Evolutionary conservation across 345 rosid genomes (phyloP), one percentile per base, ranked within the genome.

Genomic region (Erysimum cheiranthoides): DNA sequence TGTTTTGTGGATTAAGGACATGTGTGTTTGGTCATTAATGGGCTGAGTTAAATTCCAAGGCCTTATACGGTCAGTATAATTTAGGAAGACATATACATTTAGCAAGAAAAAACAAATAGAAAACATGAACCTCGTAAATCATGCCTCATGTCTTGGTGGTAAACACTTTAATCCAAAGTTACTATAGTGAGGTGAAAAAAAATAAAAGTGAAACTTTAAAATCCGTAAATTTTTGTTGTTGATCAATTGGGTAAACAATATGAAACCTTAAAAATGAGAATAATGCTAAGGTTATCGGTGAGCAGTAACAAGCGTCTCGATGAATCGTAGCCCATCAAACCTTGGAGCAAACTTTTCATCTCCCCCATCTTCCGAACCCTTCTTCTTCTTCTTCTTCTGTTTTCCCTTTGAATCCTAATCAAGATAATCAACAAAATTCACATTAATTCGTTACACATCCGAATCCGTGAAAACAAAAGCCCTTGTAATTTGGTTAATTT

Each of bases 261-360:
- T 3, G 8, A 35, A 60, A 47, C 6, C 43, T 4, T 53, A 5
- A 17, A 73, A 64, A 45, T 27, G 6, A 49, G 52, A 35, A 35
- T 2, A 54, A 64, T 25, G 78, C 6, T 35, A 47, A 66, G 12
- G 52, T 85, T 65, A 93, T 80, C 97, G 84, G 65, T 93, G 98
- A 79, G 91, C 91, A 35, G 98, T 93, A 59, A 93, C 78, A 81
- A 93, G 85, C n/a, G 97, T 91, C 79, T 91, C 97, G 8, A 93
- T 91, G 80, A 91, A 93, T 75, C 90, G 81, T 73, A 93, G 80
- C 5, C 97, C 98, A 45, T 93, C 94, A 68, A 89, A 91, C 72
- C 88, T 88, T 6, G 96, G 92, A 34, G 91, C 86, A 61, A 91
- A 93, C 81, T 90, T 91, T 1, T 63, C 80, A 43, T 61, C 73